Evolutionary conservation across 129 eudicot genomes (phyloP), one percentile per base, ranked within the genome.

Genomic region (Centaurea solstitialis): DNA sequence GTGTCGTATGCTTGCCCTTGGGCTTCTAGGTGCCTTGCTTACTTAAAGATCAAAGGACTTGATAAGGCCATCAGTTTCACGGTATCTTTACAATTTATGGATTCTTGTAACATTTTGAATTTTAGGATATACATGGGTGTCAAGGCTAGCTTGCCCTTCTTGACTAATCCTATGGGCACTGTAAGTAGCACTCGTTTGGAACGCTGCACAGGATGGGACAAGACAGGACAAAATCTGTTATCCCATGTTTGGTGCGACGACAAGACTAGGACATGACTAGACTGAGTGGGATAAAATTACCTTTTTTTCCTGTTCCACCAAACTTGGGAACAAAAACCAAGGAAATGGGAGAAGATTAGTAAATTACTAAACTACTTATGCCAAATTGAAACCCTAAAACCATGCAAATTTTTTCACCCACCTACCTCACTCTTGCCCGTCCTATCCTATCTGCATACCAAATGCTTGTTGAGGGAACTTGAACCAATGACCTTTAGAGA

Each of bases 1-100:
- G 80, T 94, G 38, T 94, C 99, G 3, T 94, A 94, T 81, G 99
- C 97, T 41, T 94, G 99, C 68, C 99, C 99, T 4, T 94, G 97
- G 97, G 99, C 99, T 33, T 89, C 94, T 23, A 83, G 99, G 76
- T 94, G 99, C 83, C 93, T 94, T 76, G 89, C 97, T 21, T 90
- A 87, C 90, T 83, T 93, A 45, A 81, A 91, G 79, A 89, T 91
- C 67, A 93, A 93, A 89, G 98, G 98, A 35, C 98, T 93, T 47
- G 92, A 91, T 73, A 91, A 84, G 59, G 92, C 90, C 85, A 89
- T 93, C 85, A 80, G 88, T 85, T 91, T 89, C 83, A 85, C 93
- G 75, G 98, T 94, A 87, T 74, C 64, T 41, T 59, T 20, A 11
- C 18, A 15, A 37, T 11, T 35, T 75, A 28, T 70, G 26, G 39